Conservation (phyloP, 352 stramenopile genomes). For the Globisporangium echinulatum region DNA sequence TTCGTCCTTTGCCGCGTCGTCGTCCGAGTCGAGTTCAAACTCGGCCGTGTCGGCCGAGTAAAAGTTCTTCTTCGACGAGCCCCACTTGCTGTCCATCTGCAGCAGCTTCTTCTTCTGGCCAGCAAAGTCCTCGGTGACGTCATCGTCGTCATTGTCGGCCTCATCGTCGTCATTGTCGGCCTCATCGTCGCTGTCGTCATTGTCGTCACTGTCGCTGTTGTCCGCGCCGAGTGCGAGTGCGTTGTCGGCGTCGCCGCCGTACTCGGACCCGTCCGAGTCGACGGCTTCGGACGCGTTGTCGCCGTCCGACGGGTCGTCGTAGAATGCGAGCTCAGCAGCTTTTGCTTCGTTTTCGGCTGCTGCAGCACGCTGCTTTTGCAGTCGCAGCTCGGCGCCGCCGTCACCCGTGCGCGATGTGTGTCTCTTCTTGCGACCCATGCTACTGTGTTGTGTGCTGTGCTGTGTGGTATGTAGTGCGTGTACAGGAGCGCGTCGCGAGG, state of each 20-base stretch:
- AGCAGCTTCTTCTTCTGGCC: slow-evolving; percentile 61
- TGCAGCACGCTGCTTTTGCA: slow-evolving; percentile 60
- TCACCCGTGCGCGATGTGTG: slow-evolving; percentile 73
- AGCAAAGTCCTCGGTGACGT: slow-evolving; percentile 48
- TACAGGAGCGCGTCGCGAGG: neutral
- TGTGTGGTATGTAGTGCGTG: slow-evolving; percentile 4
- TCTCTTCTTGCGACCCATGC: slow-evolving; percentile 66
- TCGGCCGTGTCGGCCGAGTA: slow-evolving; percentile 83
- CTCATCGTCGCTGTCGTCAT: slow-evolving; percentile 28
- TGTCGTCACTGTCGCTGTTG: slow-evolving; percentile 26
- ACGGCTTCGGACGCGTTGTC: slow-evolving; percentile 50
- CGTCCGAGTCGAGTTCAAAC: slow-evolving; percentile 75
- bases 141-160: slow-evolving; percentile 32
- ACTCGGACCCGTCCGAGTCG: slow-evolving; percentile 55
- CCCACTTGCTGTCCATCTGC: slow-evolving; percentile 82
- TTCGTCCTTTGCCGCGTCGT: slow-evolving; percentile 76
- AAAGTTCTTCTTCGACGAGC: slow-evolving; percentile 81
- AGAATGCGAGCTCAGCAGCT: slow-evolving; percentile 74
- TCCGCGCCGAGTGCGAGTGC: slow-evolving; percentile 55
- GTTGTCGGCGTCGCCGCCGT: slow-evolving; percentile 43
- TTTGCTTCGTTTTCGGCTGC: slow-evolving; percentile 51
- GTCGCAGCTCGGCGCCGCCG: slow-evolving; percentile 62
- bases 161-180: slow-evolving; percentile 26
- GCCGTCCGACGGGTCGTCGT: slow-evolving; percentile 76
- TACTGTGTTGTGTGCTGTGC: slow-evolving; percentile 5